phyloP scores from a whole-genome alignment of 257 asterid genomes.

The Petrea volubilis region DNA sequence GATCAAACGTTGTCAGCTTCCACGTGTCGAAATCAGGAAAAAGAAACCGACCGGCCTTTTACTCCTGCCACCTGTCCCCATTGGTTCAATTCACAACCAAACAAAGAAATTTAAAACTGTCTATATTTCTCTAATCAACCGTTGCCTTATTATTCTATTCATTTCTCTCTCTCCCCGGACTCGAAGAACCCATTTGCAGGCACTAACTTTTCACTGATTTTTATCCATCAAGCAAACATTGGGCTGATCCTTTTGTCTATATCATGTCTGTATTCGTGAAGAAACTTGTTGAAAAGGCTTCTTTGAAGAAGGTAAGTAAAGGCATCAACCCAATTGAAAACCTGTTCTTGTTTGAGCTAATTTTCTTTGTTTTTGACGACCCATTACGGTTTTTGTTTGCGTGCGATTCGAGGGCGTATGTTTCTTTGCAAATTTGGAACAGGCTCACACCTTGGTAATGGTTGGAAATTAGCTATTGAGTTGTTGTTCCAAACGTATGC shows the following conservation, averaged over 20 bases:
- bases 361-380: neutral
- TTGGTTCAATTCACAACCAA: neutral
- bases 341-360: neutral
- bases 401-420: neutral
- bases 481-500: neutral
- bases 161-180: slow-evolving; percentile 14
- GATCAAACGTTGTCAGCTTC: slow-evolving; percentile 38
- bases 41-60: slow-evolving; percentile 36
- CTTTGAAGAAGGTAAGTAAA: slow-evolving; percentile 67
- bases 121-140: slow-evolving; percentile 36
- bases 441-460: neutral
- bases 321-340: neutral
- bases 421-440: neutral
- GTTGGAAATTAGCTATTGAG: slow-evolving; percentile 6
- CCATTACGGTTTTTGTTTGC: neutral
- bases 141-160: slow-evolving; percentile 22
- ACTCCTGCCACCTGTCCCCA: slow-evolving; percentile 22
- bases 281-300: slow-evolving; percentile 92
- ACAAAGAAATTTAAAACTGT: slow-evolving; percentile 24
- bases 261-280: slow-evolving; percentile 67
- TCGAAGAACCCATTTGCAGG: slow-evolving; percentile 4
- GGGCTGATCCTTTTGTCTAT: neutral
- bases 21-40: slow-evolving; percentile 57
- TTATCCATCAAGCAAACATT: neutral
- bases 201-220: slow-evolving; percentile 2